These are phyloP conservation scores for Dionaea muscipula DNA, from an alignment of 179 eudicot species.

Conservation along the genomic window DNA sequence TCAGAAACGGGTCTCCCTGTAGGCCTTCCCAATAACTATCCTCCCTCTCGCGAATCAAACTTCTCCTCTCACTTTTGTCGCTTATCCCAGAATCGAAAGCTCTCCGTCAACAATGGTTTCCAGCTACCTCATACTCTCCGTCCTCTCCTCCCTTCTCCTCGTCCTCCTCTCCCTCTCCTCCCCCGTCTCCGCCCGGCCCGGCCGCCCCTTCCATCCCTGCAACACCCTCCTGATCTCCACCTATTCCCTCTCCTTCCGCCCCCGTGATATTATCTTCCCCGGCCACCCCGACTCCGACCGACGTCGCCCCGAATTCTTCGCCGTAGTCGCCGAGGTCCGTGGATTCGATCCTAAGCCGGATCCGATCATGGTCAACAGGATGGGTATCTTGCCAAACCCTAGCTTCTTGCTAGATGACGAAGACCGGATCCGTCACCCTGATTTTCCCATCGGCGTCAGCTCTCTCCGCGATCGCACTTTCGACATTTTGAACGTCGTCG, in stretches of 20 bases:
- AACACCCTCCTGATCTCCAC: slow-evolving; percentile 36
- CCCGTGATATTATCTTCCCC: slow-evolving; percentile 12
- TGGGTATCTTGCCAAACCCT: slow-evolving; percentile 1
- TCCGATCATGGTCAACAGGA: slow-evolving; percentile 11
- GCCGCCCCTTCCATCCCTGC: slow-evolving; percentile 24
- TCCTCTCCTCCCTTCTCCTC: slow-evolving; percentile 11
- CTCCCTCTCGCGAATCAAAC: too few species aligned
- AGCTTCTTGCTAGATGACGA: background rate
- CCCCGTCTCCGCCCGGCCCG: slow-evolving; percentile 28
- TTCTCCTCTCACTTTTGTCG: background rate
- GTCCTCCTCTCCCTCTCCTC: slow-evolving; percentile 24
- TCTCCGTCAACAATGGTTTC: background rate
- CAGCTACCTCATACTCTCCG: background rate
- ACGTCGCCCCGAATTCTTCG: slow-evolving; percentile 19
- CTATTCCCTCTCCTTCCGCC: slow-evolving; percentile 29
- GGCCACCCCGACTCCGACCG: slow-evolving; percentile 6
- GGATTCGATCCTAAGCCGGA: slow-evolving; percentile 9
- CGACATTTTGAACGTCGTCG: slow-evolving; percentile 63
- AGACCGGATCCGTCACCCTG: slow-evolving; percentile 8
- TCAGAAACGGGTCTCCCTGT: too few species aligned
- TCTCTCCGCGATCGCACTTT: slow-evolving; percentile 50
- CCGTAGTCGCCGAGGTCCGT: slow-evolving; percentile 30
- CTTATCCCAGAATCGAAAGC: background rate
- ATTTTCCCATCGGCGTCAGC: slow-evolving; percentile 17
- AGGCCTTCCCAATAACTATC: too few species aligned